Percentiles rank a stretch among this genome's conserved stretches.
Evolutionary conservation across 1,284 basidiomycete genomes (phyloP).

Genomic region (Cryptococcus hybrid): DNA sequence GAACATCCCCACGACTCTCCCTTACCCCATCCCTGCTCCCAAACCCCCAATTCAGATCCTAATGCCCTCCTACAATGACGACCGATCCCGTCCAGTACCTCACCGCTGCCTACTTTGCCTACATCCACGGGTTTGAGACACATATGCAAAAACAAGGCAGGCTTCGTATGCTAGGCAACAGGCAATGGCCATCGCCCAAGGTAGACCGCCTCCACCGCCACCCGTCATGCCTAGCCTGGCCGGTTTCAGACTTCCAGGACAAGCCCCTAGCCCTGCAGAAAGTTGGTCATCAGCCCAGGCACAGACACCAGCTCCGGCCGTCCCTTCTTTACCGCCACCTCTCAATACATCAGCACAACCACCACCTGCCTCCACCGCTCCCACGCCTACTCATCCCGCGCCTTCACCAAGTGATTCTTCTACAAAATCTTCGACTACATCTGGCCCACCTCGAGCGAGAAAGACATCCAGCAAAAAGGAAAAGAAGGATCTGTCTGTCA

Average conservation of each 20-base stretch:
- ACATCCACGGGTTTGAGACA: slow-evolving; percentile 39
- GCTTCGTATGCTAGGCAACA: slow-evolving; percentile 12
- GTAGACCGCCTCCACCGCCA: slow-evolving; percentile 11
- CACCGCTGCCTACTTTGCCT: slow-evolving; percentile 33
- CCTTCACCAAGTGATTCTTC: background rate
- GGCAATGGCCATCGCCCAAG: slow-evolving; percentile 2
- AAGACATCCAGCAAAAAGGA: background rate
- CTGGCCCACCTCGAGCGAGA: background rate
- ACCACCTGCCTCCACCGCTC: background rate
- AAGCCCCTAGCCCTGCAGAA: background rate
- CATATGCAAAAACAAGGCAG: slow-evolving; percentile 25
- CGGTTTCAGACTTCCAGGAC: background rate
- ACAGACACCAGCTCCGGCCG: slow-evolving; percentile 1
- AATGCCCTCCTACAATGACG: slow-evolving; percentile 19
- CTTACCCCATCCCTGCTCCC: slow-evolving; percentile 28
- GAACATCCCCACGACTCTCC: slow-evolving; percentile 29
- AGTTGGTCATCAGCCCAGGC: background rate
- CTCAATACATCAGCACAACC: too few species aligned
- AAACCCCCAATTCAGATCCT: slow-evolving; percentile 17
- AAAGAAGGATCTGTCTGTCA: background rate
- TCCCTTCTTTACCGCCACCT: background rate
- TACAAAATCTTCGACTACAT: too few species aligned
- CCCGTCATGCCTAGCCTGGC: background rate
- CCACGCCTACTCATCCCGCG: background rate
- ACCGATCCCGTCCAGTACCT: slow-evolving; percentile 35